Conservation (phyloP, 2,329 filamentous ascomycete genomes). For the Thielaviopsis musarum region DNA sequence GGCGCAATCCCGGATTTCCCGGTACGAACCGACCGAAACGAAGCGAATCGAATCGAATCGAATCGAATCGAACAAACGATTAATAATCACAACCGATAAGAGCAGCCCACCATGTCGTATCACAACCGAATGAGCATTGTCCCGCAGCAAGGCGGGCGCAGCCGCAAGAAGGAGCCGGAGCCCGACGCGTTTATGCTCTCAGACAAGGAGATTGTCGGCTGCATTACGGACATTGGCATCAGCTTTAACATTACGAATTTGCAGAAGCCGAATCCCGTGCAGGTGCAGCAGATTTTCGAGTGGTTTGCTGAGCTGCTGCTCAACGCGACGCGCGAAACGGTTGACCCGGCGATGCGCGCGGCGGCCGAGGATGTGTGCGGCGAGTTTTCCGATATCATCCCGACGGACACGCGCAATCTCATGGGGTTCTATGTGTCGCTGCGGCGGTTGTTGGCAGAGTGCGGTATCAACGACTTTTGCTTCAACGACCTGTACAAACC, state of each 20-base stretch:
- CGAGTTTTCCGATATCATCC: slow-evolving; percentile 69
- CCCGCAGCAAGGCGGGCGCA: slow-evolving; percentile 32
- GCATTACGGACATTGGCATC: slow-evolving; percentile 93
- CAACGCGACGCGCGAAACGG: slow-evolving; percentile 81
- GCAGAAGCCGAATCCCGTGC: slow-evolving; percentile 81
- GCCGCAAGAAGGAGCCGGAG: slow-evolving; percentile 42
- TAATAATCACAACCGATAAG: not conserved
- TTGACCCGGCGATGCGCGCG: slow-evolving; percentile 88
- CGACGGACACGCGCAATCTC: slow-evolving; percentile 75
- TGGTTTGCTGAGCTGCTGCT: slow-evolving; percentile 91
- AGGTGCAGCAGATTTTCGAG: slow-evolving; percentile 95
- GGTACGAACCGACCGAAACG: not conserved
- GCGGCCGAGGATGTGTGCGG: slow-evolving; percentile 77
- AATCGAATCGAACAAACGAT: not conserved
- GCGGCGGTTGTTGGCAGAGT: slow-evolving; percentile 64
- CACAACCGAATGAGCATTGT: slow-evolving; percentile 45
- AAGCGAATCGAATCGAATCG: not conserved
- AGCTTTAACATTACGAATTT: slow-evolving; percentile 74
- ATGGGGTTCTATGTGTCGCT: slow-evolving; percentile 91
- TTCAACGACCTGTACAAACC: slow-evolving; percentile 86
- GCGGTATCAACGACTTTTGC: slow-evolving; percentile 83
- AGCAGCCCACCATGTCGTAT: slow-evolving; percentile 31
- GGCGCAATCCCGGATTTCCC: not conserved
- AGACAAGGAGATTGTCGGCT: slow-evolving; percentile 77
- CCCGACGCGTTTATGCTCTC: slow-evolving; percentile 44